phyloP scores from a whole-genome alignment of 1,284 basidiomycete genomes.

The Agaricales sp. region DNA sequence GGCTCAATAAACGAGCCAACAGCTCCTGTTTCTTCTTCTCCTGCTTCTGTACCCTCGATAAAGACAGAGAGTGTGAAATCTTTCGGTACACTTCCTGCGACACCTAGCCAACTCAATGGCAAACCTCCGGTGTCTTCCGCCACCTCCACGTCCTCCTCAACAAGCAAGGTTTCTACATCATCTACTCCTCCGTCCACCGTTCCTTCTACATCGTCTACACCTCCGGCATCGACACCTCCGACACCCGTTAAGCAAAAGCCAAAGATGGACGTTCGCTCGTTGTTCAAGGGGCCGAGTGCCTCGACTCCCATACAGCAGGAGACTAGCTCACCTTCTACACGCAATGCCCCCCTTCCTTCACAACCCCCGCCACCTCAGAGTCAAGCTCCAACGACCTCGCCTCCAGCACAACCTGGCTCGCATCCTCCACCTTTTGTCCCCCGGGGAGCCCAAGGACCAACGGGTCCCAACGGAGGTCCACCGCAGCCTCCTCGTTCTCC shows the following conservation, averaged over 20 bases:
- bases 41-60: conserved; percentile 50
- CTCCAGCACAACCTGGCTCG: conserved; percentile 7
- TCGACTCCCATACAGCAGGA: conserved; percentile 18
- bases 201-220: conserved; percentile 23
- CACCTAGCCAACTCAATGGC: conserved; percentile 42
- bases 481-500: conserved; percentile 47
- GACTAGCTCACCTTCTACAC: conserved; percentile 27
- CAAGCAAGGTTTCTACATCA: conserved; percentile 20
- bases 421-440: not conserved
- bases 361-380: conserved; percentile 23
- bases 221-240: conserved; percentile 29
- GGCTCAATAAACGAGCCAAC: conserved; percentile 74
- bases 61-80: conserved; percentile 68
- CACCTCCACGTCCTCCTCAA: conserved; percentile 20
- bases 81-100: conserved; percentile 65
- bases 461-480: conserved; percentile 24
- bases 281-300: conserved; percentile 11
- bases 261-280: conserved; percentile 6
- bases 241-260: conserved; percentile 14
- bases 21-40: conserved; percentile 60
- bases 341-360: conserved; percentile 34
- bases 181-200: conserved; percentile 25
- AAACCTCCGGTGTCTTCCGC: conserved; percentile 34
- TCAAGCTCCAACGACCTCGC: conserved; percentile 25
- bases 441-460: not conserved